Evolutionary conservation across 371 early-diverging fungal genomes (phyloP), one percentile per base, ranked within the genome.

Genomic region (Mortierella sp.): DNA sequence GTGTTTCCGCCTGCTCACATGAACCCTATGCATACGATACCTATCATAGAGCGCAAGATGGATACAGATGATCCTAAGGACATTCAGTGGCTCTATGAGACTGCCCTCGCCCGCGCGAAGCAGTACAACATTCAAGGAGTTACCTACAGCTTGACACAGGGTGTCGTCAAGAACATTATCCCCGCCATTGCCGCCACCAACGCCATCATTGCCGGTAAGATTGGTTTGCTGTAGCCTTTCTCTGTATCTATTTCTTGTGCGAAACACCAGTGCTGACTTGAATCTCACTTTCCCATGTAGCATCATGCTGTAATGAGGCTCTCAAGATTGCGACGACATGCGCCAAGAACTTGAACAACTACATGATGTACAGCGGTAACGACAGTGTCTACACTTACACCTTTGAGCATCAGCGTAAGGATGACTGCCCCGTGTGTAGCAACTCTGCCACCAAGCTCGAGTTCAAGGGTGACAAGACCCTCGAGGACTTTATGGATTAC

Each of bases 301-400:
- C 97, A n/a, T 90, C 96, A 13, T 98, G 98, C 81, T 96, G 96
- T 72, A 97, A 97, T 79, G 99, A 99, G 89, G 98, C 97, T 0
- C 94, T 97, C 88, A 99, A 99, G 88, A 86, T 98, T 21, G 95
- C 95, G 16, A 97, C 98, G 2, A 91, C 88, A 16, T 91, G 94
- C 71, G 94, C 95, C 24, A 91, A 94, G 55, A 91, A 89, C 77
- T 89, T 99, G 77, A 92, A 97, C 89, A 98, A 98, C 87, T 99
- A 98, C 88, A 95, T 98, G 96, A 96, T 98, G 95, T 99, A 98
- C 88, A 95, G 94, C 10, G 99, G 98, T 72, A 96, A 97, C 77
- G 93, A 92, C 68, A 96, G 97, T 42, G 90, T 98, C 31, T 98
- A 98, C 88, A 97, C 97, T 4, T 95, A 97, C 81, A 96, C 97